Conservation (phyloP, 805 yeast species). For the Priceomyces carsonii region DNA sequence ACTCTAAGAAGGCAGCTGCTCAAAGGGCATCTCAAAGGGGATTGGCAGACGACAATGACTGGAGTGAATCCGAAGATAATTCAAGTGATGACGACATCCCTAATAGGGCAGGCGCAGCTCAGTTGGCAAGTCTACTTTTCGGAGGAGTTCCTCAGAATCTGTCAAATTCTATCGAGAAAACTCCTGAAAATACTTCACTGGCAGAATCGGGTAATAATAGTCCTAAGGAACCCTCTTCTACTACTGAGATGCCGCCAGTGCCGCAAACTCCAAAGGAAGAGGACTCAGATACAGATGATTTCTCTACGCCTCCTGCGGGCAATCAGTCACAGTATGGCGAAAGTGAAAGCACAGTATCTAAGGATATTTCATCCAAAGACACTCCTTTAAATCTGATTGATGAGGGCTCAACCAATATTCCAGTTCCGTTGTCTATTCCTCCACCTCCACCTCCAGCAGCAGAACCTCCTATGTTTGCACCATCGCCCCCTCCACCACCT, state of each 20-base stretch:
- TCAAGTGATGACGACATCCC: constrained; percentile 52
- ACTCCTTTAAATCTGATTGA: too few species aligned
- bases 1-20: constrained; percentile 60
- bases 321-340: constrained; percentile 4
- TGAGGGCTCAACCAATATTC: too few species aligned
- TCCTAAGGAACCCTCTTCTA: too few species aligned
- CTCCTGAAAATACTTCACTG: constrained; percentile 9
- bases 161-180: constrained; percentile 13
- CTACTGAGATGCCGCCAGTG: too few species aligned
- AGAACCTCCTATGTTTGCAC: too few species aligned
- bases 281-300: constrained; percentile 4
- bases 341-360: too few species aligned
- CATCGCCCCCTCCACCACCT: constrained; percentile 12
- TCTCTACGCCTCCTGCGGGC: constrained; percentile 9
- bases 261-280: too few species aligned
- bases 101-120: constrained; percentile 55
- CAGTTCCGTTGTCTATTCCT: too few species aligned
- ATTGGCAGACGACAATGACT: constrained; percentile 41
- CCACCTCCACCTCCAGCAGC: too few species aligned
- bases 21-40: constrained; percentile 76
- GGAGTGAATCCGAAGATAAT: constrained; percentile 45
- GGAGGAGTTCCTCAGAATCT: constrained; percentile 49
- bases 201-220: too few species aligned
- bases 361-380: too few species aligned
- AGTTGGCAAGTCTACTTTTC: constrained; percentile 54